Base-by-base conservation (phyloP, 805 yeast genomes). In the Saccharomyces eubayanus region DNA sequence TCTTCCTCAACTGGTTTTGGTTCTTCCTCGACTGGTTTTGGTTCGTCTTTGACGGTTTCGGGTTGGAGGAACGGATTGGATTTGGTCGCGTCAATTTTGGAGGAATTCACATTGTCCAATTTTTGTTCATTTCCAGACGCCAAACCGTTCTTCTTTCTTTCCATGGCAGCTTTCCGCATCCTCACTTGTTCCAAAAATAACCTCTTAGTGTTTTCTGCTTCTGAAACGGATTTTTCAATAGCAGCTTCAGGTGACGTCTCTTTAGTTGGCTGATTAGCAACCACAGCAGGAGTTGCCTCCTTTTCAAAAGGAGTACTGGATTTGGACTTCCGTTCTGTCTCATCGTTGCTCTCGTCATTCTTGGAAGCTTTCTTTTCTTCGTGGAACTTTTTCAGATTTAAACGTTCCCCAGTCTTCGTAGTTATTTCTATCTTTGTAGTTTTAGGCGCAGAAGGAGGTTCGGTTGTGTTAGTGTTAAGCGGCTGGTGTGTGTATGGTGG, bases 181-280 rank as follows among this genome's bases (percentile, higher is more conserved):
- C 58, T 63, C 21, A 62, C 67, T 45, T 64, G 63, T 56, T 67
- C 70, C 50, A 66, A 54, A 49, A 67, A 66, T 21, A 60, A 60
- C 52, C 61, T 64, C 50, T 58, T 65, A 6, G 61, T 59, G 31
- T 53, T 56, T 50, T 62, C 68, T 21, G 67, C 60, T 24, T 62
- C 59, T 14, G 57, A 53, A 8, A 45, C 46, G n/a, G 46, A 10
- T 29, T 48, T 49, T 46, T 45, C 36, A 16, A 16, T 29, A 5
- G 28, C 29, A 11, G 31, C 11, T n/a, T 46, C 49, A 8, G n/a
- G 16, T 10, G 6, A 40, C 12, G 28, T 46, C 3, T 31, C 28
- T 16, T 48, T 48, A 3, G 20, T 20, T 21, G 14, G n/a, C 6
- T 30, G 21, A 10, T 28, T n/a, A 11, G 45, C 29, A 46, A 16